phyloP scores from a whole-genome alignment of 495 filamentous ascomycete species.

The Penicillium subrubescens region DNA sequence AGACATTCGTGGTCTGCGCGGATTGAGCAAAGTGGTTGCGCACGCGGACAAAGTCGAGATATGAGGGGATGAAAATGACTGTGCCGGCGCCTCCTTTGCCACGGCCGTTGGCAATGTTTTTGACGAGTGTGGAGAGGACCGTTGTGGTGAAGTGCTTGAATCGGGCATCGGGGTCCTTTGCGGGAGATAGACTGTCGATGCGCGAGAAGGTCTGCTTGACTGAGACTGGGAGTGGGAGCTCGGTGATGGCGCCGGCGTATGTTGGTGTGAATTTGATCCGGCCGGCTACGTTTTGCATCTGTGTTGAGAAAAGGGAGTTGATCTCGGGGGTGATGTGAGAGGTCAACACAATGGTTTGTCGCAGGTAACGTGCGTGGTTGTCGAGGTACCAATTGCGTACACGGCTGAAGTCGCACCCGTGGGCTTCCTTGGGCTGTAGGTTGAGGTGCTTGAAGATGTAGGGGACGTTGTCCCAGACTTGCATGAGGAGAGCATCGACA shows the following conservation, averaged over 20 bases:
- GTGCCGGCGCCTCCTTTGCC: constrained; percentile 56
- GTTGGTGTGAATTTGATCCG: constrained; percentile 68
- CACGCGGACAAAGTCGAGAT: constrained; percentile 90
- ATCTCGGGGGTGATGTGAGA: constrained; percentile 89
- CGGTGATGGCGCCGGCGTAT: constrained; percentile 66
- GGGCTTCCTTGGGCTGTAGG: constrained; percentile 81
- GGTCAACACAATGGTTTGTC: constrained; percentile 80
- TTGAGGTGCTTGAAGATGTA: constrained; percentile 92
- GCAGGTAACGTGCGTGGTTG: constrained; percentile 72
- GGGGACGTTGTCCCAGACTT: constrained; percentile 96
- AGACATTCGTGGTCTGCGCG: constrained; percentile 63
- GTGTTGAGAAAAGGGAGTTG: constrained; percentile 71
- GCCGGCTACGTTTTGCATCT: constrained; percentile 79
- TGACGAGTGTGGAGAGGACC: constrained; percentile 71
- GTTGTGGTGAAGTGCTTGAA: constrained; percentile 88
- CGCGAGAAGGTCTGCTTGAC: constrained; percentile 88
- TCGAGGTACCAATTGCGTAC: constrained; percentile 93
- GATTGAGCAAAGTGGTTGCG: constrained; percentile 88
- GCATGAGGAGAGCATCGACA: constrained; percentile 91
- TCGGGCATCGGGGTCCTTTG: constrained; percentile 80
- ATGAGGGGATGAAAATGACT: constrained; percentile 85
- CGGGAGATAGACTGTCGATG: constrained; percentile 69
- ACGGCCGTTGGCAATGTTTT: constrained; percentile 49
- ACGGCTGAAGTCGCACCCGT: constrained; percentile 91
- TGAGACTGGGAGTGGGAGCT: constrained; percentile 64